A percentile compares a stretch with the other conserved stretches of the same genome.
Evolutionary conservation across 805 yeast species (phyloP).

Genomic region (Yarrowia alimentaria): DNA sequence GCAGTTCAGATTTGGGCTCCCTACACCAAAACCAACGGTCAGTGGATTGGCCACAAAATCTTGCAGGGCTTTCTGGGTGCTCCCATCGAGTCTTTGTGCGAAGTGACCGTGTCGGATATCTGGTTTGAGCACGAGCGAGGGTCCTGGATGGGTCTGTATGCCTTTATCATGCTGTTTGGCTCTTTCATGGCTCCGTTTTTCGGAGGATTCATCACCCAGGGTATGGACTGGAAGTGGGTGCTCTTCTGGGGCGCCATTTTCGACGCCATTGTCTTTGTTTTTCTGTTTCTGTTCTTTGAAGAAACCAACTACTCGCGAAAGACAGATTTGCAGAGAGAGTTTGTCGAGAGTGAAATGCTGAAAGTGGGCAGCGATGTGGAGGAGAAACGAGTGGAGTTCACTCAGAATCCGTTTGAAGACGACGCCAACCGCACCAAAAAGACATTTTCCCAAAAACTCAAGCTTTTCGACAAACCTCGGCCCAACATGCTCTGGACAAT

Average conservation of each 20-base stretch:
- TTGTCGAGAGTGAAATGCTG: conserved; percentile 1
- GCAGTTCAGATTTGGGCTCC: conserved; percentile 47
- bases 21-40: conserved; percentile 41
- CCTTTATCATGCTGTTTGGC: conserved; percentile 51
- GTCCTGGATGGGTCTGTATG: conserved; percentile 67
- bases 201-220: conserved; percentile 22
- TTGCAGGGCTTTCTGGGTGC: conserved; percentile 61
- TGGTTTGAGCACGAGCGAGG: conserved; percentile 78
- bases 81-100: conserved; percentile 71
- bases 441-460: conserved; percentile 26
- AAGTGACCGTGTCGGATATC: conserved; percentile 64
- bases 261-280: conserved; percentile 14
- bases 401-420: background rate
- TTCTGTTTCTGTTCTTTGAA: conserved; percentile 27
- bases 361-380: background rate
- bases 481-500: conserved; percentile 24
- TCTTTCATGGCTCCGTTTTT: conserved; percentile 22
- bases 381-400: background rate
- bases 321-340: conserved; percentile 2
- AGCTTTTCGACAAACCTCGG: conserved; percentile 20
- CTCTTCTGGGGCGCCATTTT: conserved; percentile 28
- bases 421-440: background rate
- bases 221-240: conserved; percentile 29
- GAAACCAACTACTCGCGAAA: conserved; percentile 28
- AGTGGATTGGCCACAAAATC: conserved; percentile 45